Conservation (phyloP, 2,329 filamentous ascomycete species). For the Beauveria australis region DNA sequence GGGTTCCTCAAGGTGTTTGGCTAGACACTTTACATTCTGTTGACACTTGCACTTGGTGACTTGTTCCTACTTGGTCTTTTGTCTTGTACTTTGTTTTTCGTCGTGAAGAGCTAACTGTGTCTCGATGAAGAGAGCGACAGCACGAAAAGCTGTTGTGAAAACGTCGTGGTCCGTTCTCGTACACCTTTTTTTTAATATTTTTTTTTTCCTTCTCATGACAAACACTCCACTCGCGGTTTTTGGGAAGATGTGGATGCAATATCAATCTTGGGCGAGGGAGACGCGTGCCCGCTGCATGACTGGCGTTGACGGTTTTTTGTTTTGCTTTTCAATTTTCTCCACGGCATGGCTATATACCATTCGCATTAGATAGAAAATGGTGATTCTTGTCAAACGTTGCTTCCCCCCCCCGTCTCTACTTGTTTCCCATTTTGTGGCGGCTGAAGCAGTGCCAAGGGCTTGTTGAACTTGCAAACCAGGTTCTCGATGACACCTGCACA, state of each 20-base stretch:
- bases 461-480: too few relatives aligned
- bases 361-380: not conserved
- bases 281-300: conserved; percentile 3
- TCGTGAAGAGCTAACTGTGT: not conserved
- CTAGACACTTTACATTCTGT: conserved; percentile 22
- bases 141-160: not conserved
- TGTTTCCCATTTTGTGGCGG: not conserved
- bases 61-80: not conserved
- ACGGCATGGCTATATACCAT: conserved; percentile 1
- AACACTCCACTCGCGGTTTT: conserved; percentile 2
- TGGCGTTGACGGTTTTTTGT: not conserved
- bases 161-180: not conserved
- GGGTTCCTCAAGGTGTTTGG: conserved; percentile 85
- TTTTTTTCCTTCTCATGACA: not conserved
- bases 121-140: not conserved
- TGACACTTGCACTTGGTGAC: too few relatives aligned
- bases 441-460: not conserved
- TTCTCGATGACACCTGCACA: too few relatives aligned
- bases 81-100: not conserved
- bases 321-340: not conserved
- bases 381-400: not conserved
- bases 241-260: not conserved
- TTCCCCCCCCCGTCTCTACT: too few relatives aligned
- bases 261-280: not conserved
- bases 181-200: not conserved